These are phyloP conservation scores for Sordariomycetes sp. DNA, from an alignment of 2,329 filamentous ascomycete species.

Conservation along the genomic window DNA sequence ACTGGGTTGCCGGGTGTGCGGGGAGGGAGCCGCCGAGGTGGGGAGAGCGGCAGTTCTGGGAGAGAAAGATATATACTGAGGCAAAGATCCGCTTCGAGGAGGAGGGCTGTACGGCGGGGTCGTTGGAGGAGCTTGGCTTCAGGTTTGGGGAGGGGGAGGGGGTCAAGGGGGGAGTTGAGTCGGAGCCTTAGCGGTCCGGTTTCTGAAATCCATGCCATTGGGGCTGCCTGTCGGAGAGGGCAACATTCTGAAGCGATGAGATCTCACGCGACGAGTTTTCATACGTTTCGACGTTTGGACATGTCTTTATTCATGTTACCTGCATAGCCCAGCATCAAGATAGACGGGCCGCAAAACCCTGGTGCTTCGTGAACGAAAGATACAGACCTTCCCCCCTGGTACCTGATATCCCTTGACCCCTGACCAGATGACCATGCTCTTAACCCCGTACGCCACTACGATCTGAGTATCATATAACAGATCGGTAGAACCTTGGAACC, in stretches of 20 bases:
- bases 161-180: background rate
- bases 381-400: background rate
- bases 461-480: background rate
- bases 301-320: background rate
- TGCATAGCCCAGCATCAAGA: background rate
- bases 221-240: background rate
- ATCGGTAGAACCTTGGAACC: background rate
- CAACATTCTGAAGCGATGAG: background rate
- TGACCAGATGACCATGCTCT: background rate
- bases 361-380: background rate
- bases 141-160: slow-evolving; percentile 10
- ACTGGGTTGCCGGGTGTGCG: slow-evolving; percentile 41
- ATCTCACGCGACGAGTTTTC: background rate
- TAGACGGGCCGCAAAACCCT: background rate
- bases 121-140: slow-evolving; percentile 61
- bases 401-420: background rate
- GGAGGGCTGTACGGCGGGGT: slow-evolving; percentile 49
- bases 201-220: background rate
- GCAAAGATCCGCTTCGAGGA: slow-evolving; percentile 62
- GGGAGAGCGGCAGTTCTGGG: slow-evolving; percentile 59
- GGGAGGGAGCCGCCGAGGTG: slow-evolving; percentile 62
- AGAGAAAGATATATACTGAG: slow-evolving; percentile 50
- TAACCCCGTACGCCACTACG: background rate
- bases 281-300: background rate
- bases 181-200: background rate